A percentile compares a stretch with the other conserved stretches of the same genome.
Conservation (phyloP, 2,329 filamentous ascomycete genomes). For the Botrytis galanthina region DNA sequence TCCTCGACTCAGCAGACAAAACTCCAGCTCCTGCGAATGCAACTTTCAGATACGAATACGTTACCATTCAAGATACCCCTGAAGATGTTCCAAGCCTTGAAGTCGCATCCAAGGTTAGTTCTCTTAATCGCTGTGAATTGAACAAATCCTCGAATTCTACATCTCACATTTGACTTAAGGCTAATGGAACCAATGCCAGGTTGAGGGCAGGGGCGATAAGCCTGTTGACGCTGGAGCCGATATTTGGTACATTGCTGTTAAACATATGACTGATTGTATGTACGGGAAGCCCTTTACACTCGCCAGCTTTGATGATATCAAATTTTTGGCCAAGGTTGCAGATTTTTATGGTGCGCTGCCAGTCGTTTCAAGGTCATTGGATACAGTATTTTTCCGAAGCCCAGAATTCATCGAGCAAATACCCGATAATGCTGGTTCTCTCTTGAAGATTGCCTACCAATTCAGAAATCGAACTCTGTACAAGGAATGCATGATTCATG, state of each 20-base stretch:
- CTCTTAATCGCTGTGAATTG: background rate
- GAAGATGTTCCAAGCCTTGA: background rate
- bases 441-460: background rate
- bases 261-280: background rate
- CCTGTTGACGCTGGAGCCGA: background rate
- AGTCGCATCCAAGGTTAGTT: background rate
- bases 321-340: background rate
- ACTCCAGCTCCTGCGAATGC: background rate
- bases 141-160: background rate
- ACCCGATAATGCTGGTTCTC: background rate
- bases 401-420: background rate
- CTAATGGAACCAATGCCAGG: background rate
- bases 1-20: background rate
- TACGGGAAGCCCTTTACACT: background rate
- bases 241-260: background rate
- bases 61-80: background rate
- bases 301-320: background rate
- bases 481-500: background rate
- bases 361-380: background rate
- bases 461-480: background rate
- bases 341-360: background rate
- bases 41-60: background rate
- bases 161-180: background rate
- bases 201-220: background rate
- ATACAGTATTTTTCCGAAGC: background rate